Base-by-base conservation (phyloP, 2,329 filamentous ascomycete genomes). In the Monilinia laxa region DNA sequence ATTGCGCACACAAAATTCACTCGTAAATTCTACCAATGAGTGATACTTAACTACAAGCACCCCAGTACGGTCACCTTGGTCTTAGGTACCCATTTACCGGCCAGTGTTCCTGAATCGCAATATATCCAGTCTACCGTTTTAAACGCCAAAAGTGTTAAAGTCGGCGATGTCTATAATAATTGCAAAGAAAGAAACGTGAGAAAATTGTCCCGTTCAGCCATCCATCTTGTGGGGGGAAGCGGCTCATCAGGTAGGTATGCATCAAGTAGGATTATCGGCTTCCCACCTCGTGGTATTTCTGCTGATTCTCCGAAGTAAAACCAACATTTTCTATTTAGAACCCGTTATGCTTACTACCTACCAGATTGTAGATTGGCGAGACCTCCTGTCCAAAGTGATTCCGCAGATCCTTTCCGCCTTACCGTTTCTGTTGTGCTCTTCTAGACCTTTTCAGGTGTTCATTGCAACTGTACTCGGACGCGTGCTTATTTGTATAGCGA, bases 281-380 rank as follows among this genome's bases (percentile, higher is more conserved):
- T 45, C 35, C 28, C 42, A 60, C 38, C 63, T 65, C 63, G 63
- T 65, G 55, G 55, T 59, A 59, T 18, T 49, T 16, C 14, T 52
- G 23, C 23, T 60, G 45, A 60, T 60, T 35, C 63, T 53, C 35
- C 63, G 55, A 65, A 60, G 47, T 40, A 59, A 59, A 49, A 49
- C 18, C 57, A 59, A 49, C 42, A 59, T 49, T 54, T 31, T 53
- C 52, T 23, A 40, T 59, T 58, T 60, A 42, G 55, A 52, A 65
- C 55, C 63, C 63, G 63, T 65, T 65, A 42, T 65, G 55, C 47
- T 53, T 60, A 47, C 47, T 38, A 49, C 57, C 42, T 59, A 35
- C 42, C 57, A 60, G 56, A 59, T 65, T 65, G 63, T 65, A 65
- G 63, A 65, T 65, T 65, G 63, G 63, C 63, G 63, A 65, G 57